Conservation (phyloP, 352 stramenopile genomes). For the Globisporangium abappressorium region DNA sequence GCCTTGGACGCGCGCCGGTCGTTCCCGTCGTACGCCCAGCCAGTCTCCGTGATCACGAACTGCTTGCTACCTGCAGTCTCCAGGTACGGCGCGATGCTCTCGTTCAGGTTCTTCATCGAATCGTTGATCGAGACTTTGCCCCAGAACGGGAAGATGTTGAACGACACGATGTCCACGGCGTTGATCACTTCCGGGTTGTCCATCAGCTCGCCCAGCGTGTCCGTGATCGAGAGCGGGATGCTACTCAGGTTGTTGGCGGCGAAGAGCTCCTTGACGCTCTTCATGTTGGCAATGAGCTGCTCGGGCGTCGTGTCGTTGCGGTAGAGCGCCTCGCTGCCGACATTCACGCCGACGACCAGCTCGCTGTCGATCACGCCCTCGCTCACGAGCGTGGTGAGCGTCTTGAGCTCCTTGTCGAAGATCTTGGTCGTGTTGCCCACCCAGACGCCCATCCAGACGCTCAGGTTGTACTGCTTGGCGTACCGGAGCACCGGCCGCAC, state of each 20-base stretch:
- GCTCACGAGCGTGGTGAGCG: conserved; percentile 33
- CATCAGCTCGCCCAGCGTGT: conserved; percentile 57
- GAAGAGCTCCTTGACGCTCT: conserved; percentile 52
- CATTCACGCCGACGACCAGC: conserved; percentile 46
- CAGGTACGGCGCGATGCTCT: conserved; percentile 37
- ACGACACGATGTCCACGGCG: conserved; percentile 57
- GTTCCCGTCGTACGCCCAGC: conserved; percentile 48
- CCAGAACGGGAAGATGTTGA: conserved; percentile 75
- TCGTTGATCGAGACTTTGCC: conserved; percentile 36
- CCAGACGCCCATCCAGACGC: conserved; percentile 64
- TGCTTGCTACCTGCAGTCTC: conserved; percentile 40
- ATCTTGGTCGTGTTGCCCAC: conserved; percentile 32
- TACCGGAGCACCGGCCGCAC: conserved; percentile 32
- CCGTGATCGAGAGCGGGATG: conserved; percentile 62
- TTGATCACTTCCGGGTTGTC: conserved; percentile 49
- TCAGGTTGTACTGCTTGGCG: conserved; percentile 44
- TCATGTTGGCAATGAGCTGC: conserved; percentile 44
- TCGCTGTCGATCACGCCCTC: conserved; percentile 27
- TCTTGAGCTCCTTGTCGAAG: conserved; percentile 44
- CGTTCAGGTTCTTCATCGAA: conserved; percentile 42
- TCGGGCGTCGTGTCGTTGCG: conserved; percentile 44
- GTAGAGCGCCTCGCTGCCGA: conserved; percentile 71
- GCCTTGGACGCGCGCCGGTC: conserved; percentile 31
- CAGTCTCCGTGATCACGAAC: conserved; percentile 68
- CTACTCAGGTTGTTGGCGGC: conserved; percentile 22